These are phyloP conservation scores for Karstenula rhodostoma DNA, from an alignment of 2,329 filamentous ascomycete genomes.

Conservation along the genomic window DNA sequence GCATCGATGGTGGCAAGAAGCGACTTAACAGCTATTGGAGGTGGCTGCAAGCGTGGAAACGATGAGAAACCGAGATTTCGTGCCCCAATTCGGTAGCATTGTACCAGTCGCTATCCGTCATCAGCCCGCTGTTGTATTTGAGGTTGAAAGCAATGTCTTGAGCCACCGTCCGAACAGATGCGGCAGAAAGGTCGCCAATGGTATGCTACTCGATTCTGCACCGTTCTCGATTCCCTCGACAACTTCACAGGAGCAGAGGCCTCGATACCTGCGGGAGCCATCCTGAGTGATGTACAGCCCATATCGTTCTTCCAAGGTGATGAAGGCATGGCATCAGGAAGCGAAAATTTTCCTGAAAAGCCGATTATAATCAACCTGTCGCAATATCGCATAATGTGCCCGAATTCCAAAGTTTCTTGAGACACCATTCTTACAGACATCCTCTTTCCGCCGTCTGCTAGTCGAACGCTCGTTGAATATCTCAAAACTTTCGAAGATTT, in stretches of 20 bases:
- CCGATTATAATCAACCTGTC: too few relatives aligned
- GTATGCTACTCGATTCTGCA: conserved; percentile 7
- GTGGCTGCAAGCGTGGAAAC: conserved; percentile 6
- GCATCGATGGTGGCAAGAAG: conserved; percentile 43
- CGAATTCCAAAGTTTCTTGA: too few relatives aligned
- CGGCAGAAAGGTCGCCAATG: conserved; percentile 5
- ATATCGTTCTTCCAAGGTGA: too few relatives aligned
- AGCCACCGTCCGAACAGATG: conserved; percentile 5
- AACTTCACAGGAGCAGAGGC: too few relatives aligned
- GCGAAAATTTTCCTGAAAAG: too few relatives aligned
- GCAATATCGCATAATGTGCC: too few relatives aligned
- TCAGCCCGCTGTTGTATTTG: conserved; percentile 9
- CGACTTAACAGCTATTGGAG: conserved; percentile 21
- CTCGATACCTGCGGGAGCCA: too few relatives aligned
- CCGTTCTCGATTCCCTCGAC: too few relatives aligned
- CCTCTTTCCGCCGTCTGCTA: neutral
- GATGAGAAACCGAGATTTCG: conserved; percentile 16
- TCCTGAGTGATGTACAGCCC: too few relatives aligned
- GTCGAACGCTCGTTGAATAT: neutral
- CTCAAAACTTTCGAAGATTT: neutral
- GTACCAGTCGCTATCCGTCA: conserved; percentile 5
- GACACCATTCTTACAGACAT: neutral
- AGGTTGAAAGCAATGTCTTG: conserved; percentile 3
- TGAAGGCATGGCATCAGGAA: too few relatives aligned
- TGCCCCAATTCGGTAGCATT: neutral